Base-by-base conservation (phyloP, 129 eudicot genomes). In the Dittrichia graveolens region DNA sequence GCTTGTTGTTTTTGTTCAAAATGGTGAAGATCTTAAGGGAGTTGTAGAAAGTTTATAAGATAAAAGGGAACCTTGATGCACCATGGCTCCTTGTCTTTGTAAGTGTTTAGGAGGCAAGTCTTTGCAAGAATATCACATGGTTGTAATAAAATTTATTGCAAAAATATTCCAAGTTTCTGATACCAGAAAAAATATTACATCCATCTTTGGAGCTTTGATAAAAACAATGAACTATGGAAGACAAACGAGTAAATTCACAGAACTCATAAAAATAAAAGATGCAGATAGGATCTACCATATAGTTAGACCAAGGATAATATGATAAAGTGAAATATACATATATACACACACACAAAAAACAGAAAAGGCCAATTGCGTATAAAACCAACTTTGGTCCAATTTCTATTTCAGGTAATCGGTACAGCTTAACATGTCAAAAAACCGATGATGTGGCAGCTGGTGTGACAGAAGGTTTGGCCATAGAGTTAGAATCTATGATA, bases 1-100 rank as follows among this genome's bases (percentile, higher is more conserved):
- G 34, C 37, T 65, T 18, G 38, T 8, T 42, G 37, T 71, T 52
- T 61, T 71, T 43, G 52, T 50, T 56, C 46, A 71, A 48, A 43
- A 9, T 15, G 60, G 13, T 49, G 34, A 53, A 56, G 61, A 49
- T 42, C 13, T 62, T 60, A 73, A 44, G 48, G 43, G 18, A 74
- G 43, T 40, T 56, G 34, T 67, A 10, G 57, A 71, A 69, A 44
- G 72, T 71, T 43, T 78, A 38, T 54, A n/a, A 71, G 54, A 76
- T 67, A 58, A 46, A 76, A 19, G 54, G 16, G 78, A 8, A 14
- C 11, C 55, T 56, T 10, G 4, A 19, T 65, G 60, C 60, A 48
- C 45, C 7, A 48, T 35, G 60, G 45, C 5, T 49, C 40, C 3
- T 12, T 1, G 64, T 45, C 31, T 43, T 52, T n/a, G 16, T 50